A percentile compares a stretch with the other conserved stretches of the same genome.
These are phyloP conservation scores for Penicillium ochrochloron DNA, from an alignment of 495 filamentous ascomycete genomes.

Conservation along the genomic window DNA sequence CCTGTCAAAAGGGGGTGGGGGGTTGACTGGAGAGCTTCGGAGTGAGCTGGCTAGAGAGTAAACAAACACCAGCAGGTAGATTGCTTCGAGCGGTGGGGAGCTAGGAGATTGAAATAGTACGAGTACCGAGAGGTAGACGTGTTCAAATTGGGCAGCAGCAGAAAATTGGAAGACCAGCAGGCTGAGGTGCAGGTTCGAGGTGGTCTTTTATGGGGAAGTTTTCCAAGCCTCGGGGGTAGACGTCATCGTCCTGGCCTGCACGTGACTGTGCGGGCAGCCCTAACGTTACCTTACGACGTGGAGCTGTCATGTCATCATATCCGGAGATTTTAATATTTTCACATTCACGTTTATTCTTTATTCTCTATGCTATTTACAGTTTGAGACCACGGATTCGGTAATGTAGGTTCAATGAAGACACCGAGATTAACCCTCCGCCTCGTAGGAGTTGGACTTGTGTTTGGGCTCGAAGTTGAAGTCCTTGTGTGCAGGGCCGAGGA, in stretches of 20 bases:
- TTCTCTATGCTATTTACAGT: conserved; percentile 18
- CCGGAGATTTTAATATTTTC: neutral
- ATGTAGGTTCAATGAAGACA: neutral
- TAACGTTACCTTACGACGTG: conserved; percentile 3
- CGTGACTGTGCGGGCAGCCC: conserved; percentile 28
- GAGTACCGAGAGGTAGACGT: conserved; percentile 12
- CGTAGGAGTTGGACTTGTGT: conserved; percentile 90
- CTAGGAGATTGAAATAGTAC: neutral
- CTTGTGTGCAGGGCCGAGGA: conserved; percentile 85
- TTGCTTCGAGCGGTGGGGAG: neutral
- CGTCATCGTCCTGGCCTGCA: conserved; percentile 39
- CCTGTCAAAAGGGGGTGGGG: conserved; percentile 27
- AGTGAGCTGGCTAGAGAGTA: conserved; percentile 24
- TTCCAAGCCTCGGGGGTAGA: conserved; percentile 34
- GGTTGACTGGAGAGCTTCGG: conserved; percentile 23
- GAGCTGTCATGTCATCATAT: conserved; percentile 17
- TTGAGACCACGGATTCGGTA: neutral
- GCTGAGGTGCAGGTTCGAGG: conserved; percentile 27
- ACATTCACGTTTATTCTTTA: neutral
- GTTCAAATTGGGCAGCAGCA: conserved; percentile 17
- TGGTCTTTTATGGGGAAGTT: conserved; percentile 36
- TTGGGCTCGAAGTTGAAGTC: conserved; percentile 97
- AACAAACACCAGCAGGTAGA: conserved; percentile 23
- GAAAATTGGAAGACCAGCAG: conserved; percentile 16
- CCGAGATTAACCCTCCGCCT: conserved; percentile 59